Evolutionary conservation across 495 filamentous ascomycete species (phyloP), one percentile per base, ranked within the genome.

Genomic region (Neurospora intermedia): DNA sequence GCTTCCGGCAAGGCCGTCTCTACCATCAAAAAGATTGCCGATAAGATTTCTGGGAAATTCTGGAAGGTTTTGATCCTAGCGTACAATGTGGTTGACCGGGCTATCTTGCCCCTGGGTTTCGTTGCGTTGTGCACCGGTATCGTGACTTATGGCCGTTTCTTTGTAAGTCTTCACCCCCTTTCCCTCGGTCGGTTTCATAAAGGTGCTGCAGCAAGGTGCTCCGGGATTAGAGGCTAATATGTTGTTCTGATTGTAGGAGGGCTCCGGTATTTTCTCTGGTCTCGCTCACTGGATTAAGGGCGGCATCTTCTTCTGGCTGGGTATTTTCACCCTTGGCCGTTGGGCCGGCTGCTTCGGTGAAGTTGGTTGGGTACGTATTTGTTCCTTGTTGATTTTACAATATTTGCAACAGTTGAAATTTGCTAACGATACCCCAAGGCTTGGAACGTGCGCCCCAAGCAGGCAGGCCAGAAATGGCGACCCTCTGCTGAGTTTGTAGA

Each of bases 271-370:
- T 13, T 81, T 97, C 86, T 94, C 91, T 77, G 93, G 94, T 6
- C 85, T 97, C 43, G 95, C 96, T 42, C 96, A 98, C 81, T 96
- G 92, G 81, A 92, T 98, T 80, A 99, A 98, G 79, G 96, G 95
- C 71, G 93, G 93, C n/a, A 92, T 98, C 72, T 99, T 99, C 83
- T 93, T 98, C 82, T 93, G 93, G 91, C 94, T 97, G 73, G 96
- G 96, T 20, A 79, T 97, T 15, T 81, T 98, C 39, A 96, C 93
- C 0, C 87, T 99, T 23, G 93, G 93, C 18, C 92, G 96, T 23
- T 97, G 92, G 90, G 88, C 94, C 76, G 96, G 96, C 20, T 91
- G 91, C 82, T 99, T 96, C 82, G 89, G 92, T 59, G 93, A 97
- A 69, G 87, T 95, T 70, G 96, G 96, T 73, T 99, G 96, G 96